Percentiles rank a stretch among this genome's conserved stretches.
Evolutionary conservation across 192 early-diverging fungal species (phyloP).

Genomic region (Dimargaris verticillata): DNA sequence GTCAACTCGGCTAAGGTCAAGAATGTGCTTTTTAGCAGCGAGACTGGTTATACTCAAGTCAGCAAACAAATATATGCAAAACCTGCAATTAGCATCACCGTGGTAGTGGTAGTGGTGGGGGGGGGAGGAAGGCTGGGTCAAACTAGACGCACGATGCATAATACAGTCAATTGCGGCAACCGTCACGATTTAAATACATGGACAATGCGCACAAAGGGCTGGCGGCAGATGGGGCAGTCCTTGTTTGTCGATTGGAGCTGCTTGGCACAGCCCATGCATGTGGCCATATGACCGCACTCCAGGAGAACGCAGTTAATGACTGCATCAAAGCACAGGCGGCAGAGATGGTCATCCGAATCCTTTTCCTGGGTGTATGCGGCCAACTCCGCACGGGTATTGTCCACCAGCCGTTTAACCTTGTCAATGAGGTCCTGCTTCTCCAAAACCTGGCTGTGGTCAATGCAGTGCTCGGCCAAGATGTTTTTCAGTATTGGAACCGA

Average conservation of each 20-base stretch:
- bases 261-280: slow-evolving; percentile 11
- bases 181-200: slow-evolving; percentile 11
- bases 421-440: slow-evolving; percentile 8
- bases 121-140: too few relatives aligned
- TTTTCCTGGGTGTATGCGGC: not conserved
- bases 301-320: slow-evolving; percentile 10
- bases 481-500: slow-evolving; percentile 2
- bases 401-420: slow-evolving; percentile 2
- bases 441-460: not conserved
- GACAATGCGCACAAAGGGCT: slow-evolving; percentile 10
- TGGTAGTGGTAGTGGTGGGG: too few relatives aligned
- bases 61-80: too few relatives aligned
- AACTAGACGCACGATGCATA: too few relatives aligned
- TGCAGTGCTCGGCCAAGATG: slow-evolving; percentile 4
- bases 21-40: too few relatives aligned
- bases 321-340: slow-evolving; percentile 8
- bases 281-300: slow-evolving; percentile 12
- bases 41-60: too few relatives aligned
- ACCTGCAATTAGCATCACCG: too few relatives aligned
- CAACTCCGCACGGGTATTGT: slow-evolving; percentile 7
- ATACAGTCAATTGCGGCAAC: not conserved
- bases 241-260: slow-evolving; percentile 3
- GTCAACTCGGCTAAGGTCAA: too few relatives aligned
- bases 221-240: slow-evolving; percentile 12
- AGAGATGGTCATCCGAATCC: not conserved